A percentile compares a stretch with the other conserved stretches of the same genome.
phyloP scores from a whole-genome alignment of 306 rosid genomes.

The Castanea crenata region DNA sequence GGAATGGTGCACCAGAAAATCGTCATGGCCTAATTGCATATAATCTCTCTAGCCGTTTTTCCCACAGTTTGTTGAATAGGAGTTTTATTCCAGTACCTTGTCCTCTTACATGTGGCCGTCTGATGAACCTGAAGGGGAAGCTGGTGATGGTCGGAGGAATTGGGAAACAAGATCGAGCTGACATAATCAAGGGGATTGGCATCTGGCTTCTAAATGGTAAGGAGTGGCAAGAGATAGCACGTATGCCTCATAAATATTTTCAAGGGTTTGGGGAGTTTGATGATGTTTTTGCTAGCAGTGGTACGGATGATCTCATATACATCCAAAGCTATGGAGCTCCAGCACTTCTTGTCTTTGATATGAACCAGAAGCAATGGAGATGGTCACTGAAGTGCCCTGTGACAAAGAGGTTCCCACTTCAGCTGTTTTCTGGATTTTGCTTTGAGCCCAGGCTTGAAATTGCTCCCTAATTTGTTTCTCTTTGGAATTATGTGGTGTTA shows the following conservation, averaged over 20 bases:
- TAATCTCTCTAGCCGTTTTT: conserved; percentile 46
- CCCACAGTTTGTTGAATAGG: conserved; percentile 49
- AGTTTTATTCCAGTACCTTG: conserved; percentile 78
- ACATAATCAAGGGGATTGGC: conserved; percentile 93
- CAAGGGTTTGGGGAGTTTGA: conserved; percentile 98
- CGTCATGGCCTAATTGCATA: conserved; percentile 73
- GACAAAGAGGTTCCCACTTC: conserved; percentile 80
- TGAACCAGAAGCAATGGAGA: conserved; percentile 72
- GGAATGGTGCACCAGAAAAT: conserved; percentile 49
- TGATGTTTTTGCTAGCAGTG: conserved; percentile 92
- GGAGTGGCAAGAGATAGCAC: conserved; percentile 76
- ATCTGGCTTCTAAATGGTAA: conserved; percentile 77
- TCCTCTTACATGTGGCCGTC: conserved; percentile 86
- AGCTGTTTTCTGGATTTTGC: conserved; percentile 93
- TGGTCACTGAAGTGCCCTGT: conserved; percentile 97
- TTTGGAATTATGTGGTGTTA: conserved; percentile 28
- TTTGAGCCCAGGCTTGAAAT: conserved; percentile 91
- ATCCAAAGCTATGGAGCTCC: conserved; percentile 97
- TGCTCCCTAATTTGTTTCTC: conserved; percentile 52
- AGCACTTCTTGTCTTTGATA: conserved; percentile 72
- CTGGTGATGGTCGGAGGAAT: conserved; percentile 99
- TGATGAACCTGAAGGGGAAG: conserved; percentile 86
- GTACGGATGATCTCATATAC: conserved; percentile 71
- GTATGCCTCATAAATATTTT: conserved; percentile 90
- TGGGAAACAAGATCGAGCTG: conserved; percentile 73